Base-by-base conservation (phyloP, 306 rosid species). In the Cucurbita maxima region DNA sequence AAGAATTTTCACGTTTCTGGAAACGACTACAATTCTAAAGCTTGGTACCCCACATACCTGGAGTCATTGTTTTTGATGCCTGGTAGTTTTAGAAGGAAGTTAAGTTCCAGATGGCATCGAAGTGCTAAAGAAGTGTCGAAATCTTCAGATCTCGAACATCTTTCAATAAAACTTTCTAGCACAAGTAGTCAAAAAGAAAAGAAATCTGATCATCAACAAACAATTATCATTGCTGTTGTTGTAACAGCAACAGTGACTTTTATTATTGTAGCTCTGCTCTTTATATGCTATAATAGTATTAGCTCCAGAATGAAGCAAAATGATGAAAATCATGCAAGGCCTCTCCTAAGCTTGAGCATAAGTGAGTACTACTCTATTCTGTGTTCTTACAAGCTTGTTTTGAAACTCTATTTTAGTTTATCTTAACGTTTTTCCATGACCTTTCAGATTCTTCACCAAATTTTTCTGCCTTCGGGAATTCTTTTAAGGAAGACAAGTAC, bases 301-400 rank as follows among this genome's bases (percentile, higher is more conserved):
- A 84, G 84, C 22, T 77, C 69, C 51, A 72, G 45, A 79, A 80
- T 12, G 54, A 44, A 82, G 16, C 83, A 77, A 79, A 91, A 75
- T 69, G 99, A 94, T 80, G 92, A 79, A 77, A 89, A 76, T 72
- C 96, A 94, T 82, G 92, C 91, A 76, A 91, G 88, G 77, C 97
- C 99, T 41, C 91, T 94, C 59, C 96, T 94, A 72, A 85, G 88
- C 87, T 50, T 86, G 86, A 91, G 90, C 85, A 54, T 74, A 79
- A 79, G 79, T 25, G 96, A 91, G 82, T 81, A 71, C 81, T 87
- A 71, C 81, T 87, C 97, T 75, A 50, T 66, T 72, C 87, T 19
- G 64, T 80, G 55, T 70, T 76, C 74, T 34, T 77, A 34, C 51
- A 14, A 34, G 73, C 19, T 40, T 63, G 18, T 76, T 66, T 38